Percentiles rank a stretch among this genome's conserved stretches.
Conservation (phyloP, 139 green algal genomes). For the Marvania coccoides region DNA sequence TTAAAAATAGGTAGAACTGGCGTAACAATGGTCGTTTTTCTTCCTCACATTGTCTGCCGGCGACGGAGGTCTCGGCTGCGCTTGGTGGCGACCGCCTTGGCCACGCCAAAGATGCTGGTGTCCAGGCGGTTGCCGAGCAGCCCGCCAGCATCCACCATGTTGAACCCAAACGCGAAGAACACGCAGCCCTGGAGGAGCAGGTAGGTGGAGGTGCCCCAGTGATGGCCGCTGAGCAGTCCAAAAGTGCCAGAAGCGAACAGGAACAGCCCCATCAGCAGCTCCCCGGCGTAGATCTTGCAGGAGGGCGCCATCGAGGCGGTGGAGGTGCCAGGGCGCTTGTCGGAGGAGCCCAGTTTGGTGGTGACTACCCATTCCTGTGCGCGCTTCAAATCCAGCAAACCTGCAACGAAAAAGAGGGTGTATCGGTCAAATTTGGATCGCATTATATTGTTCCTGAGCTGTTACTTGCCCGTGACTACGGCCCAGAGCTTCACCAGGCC, state of each 20-base stretch:
- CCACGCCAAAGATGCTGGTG: slow-evolving; percentile 12
- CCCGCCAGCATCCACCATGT: slow-evolving; percentile 55
- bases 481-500: slow-evolving; percentile 75
- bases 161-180: slow-evolving; percentile 73
- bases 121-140: slow-evolving; percentile 49
- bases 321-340: slow-evolving; percentile 37
- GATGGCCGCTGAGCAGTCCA: slow-evolving; percentile 45
- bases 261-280: slow-evolving; percentile 61
- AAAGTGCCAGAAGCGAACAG: slow-evolving; percentile 48
- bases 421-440: too few relatives aligned
- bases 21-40: background rate
- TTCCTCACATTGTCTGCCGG: too few relatives aligned
- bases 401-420: too few relatives aligned
- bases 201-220: slow-evolving; percentile 60
- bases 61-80: too few relatives aligned
- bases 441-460: background rate
- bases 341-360: slow-evolving; percentile 60
- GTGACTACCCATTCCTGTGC: slow-evolving; percentile 86
- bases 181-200: slow-evolving; percentile 63
- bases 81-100: slow-evolving; percentile 10
- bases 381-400: slow-evolving; percentile 55
- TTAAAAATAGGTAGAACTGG: background rate
- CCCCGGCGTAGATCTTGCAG: slow-evolving; percentile 50
- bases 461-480: slow-evolving; percentile 42
- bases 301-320: slow-evolving; percentile 12